Base-by-base conservation (phyloP, 495 filamentous ascomycete genomes). In the Talaromyces thailandensis region DNA sequence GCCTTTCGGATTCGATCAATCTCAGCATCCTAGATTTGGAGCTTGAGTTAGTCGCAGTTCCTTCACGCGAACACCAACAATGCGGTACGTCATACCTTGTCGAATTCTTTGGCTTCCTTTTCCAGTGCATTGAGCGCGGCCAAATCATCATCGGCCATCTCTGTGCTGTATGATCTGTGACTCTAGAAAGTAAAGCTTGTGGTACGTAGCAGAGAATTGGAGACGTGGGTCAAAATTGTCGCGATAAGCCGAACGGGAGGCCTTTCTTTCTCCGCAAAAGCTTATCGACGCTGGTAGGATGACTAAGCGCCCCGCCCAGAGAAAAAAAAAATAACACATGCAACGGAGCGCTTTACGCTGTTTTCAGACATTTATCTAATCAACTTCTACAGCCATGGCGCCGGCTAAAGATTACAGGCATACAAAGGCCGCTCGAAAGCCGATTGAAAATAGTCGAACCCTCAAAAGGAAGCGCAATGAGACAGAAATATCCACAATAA, bases 1-100 rank as follows among this genome's bases (percentile, higher is more conserved):
- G 92, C 90, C 69, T 89, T 88, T 65, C 95, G 80, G 68, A 98
- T 97, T 53, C 93, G 90, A 69, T 92, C 90, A 70, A 98, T 97
- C 75, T 98, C 93, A 63, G 91, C 89, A 82, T 98, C 94, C 90
- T 96, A 64, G 25, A 60, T 3, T 23, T 7, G 23, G 35, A 24
- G 32, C 11, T 37, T 51, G 40, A 29, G 59, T 62, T 21, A 62
- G 59, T 35, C 43, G 6, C 14, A 24, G 4, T 58, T 58, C 25
- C 25, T 18, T 23, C 31, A 4, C 12, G 4, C 35, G n/a, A 14
- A 28, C 25, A 18, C 21, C n/a, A 7, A 18, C 55, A 12, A 58
- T 43, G 48, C 18, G 9, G 18, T 25, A 52, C 7, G 14, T 53
- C 75, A 64, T 70, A 86, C 91, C 82, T 97, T 98, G 60, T 86